Evolutionary conservation across 495 filamentous ascomycete species (phyloP).

Genomic region (Penicillium nucicola): DNA sequence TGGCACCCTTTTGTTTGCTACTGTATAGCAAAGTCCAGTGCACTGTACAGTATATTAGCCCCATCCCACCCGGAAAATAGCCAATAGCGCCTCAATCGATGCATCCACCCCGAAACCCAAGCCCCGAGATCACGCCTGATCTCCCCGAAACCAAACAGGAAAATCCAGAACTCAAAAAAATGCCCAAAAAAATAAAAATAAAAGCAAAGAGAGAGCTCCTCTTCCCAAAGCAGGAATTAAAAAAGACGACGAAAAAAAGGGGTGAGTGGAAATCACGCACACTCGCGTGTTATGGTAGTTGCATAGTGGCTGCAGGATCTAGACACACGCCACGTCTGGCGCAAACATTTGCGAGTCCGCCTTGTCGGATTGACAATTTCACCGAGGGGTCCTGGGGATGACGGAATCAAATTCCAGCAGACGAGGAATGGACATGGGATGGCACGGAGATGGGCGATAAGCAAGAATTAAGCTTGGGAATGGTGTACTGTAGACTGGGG

Average conservation of each 20-base stretch:
- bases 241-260: not conserved
- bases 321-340: conserved; percentile 3
- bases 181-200: not conserved
- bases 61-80: not conserved
- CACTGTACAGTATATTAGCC: no score
- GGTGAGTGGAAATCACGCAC: not conserved
- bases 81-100: conserved; percentile 2
- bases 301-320: conserved; percentile 8
- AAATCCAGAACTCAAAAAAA: not conserved
- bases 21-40: no score
- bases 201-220: not conserved
- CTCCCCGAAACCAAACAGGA: not conserved
- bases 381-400: not conserved
- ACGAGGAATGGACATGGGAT: not conserved
- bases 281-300: not conserved
- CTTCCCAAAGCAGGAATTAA: not conserved
- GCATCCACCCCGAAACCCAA: not conserved
- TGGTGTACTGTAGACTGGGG: no score
- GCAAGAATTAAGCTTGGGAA: no score
- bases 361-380: not conserved
- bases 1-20: not conserved
- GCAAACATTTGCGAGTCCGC: conserved; percentile 1
- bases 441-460: not conserved
- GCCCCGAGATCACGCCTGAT: not conserved
- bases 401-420: not conserved